Conservation (phyloP, 148 eudicot species). For the Selenicereus undatus region DNA sequence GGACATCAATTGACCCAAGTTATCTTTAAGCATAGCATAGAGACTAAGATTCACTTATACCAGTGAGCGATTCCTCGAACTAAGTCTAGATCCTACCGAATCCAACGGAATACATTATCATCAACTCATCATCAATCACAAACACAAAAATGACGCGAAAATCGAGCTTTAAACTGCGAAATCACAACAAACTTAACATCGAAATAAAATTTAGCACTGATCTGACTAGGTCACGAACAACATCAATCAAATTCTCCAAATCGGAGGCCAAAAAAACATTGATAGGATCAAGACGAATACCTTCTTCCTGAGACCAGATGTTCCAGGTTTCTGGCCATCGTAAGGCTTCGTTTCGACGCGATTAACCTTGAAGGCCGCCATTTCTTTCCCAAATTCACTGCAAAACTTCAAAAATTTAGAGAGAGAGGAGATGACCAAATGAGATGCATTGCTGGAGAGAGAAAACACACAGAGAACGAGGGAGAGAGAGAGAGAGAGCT, state of each 20-base stretch:
- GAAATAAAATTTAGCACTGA: constrained; percentile 9
- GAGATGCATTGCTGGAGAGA: neutral
- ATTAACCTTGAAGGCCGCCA: constrained; percentile 69
- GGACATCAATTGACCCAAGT: neutral
- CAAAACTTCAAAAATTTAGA: constrained; percentile 4
- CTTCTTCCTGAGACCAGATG: constrained; percentile 71
- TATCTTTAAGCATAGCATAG: neutral
- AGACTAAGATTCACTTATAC: neutral
- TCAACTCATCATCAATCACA: neutral
- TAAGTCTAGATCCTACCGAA: neutral
- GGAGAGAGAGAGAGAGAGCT: neutral
- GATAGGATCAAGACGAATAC: constrained; percentile 5
- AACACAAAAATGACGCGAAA: neutral
- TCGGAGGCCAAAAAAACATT: neutral
- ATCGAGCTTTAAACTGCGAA: neutral
- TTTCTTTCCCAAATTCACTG: constrained; percentile 26
- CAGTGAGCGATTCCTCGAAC: neutral
- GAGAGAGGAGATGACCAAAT: neutral
- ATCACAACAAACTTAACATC: neutral
- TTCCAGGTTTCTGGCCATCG: constrained; percentile 92
- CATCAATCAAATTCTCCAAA: constrained; percentile 6
- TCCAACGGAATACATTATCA: neutral
- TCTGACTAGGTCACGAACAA: neutral
- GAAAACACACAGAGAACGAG: neutral
- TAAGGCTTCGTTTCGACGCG: constrained; percentile 59